phyloP scores from a whole-genome alignment of 2,329 filamentous ascomycete genomes.

The Westerdykella aurantiaca region DNA sequence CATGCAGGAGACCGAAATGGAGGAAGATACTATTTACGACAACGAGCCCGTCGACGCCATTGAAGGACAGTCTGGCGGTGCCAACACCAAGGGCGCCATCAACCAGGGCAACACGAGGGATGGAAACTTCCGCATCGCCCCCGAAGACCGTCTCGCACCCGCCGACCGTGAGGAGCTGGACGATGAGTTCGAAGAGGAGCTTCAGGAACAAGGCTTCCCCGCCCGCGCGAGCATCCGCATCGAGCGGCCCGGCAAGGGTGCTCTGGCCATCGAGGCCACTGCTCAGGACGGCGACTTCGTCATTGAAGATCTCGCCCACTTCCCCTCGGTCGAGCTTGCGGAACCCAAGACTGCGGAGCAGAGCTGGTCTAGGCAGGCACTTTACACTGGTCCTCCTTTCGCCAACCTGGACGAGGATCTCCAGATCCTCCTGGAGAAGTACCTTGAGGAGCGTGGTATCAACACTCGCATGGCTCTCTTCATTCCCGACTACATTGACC shows the following conservation, averaged over 20 bases:
- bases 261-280: constrained; percentile 77
- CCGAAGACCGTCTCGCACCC: constrained; percentile 53
- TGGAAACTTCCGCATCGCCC: constrained; percentile 50
- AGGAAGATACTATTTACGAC: constrained; percentile 53
- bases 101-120: constrained; percentile 49
- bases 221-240: constrained; percentile 80
- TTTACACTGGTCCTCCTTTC: constrained; percentile 90
- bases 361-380: constrained; percentile 66
- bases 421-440: constrained; percentile 85
- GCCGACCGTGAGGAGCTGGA: constrained; percentile 53
- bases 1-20: constrained; percentile 43
- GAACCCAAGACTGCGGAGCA: constrained; percentile 69
- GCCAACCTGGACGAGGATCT: constrained; percentile 93
- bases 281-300: constrained; percentile 81
- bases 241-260: constrained; percentile 80
- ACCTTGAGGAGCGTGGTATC: constrained; percentile 90
- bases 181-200: constrained; percentile 51
- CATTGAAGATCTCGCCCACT: constrained; percentile 88
- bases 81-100: constrained; percentile 52
- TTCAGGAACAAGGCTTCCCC: constrained; percentile 57
- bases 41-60: constrained; percentile 35
- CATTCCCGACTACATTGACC: constrained; percentile 91
- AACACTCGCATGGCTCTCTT: constrained; percentile 82
- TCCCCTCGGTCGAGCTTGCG: constrained; percentile 69
- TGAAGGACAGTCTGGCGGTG: constrained; percentile 49